A percentile compares a stretch with the other conserved stretches of the same genome.
Evolutionary conservation across 192 early-diverging fungal genomes (phyloP).

Genomic region (Backusella circina): DNA sequence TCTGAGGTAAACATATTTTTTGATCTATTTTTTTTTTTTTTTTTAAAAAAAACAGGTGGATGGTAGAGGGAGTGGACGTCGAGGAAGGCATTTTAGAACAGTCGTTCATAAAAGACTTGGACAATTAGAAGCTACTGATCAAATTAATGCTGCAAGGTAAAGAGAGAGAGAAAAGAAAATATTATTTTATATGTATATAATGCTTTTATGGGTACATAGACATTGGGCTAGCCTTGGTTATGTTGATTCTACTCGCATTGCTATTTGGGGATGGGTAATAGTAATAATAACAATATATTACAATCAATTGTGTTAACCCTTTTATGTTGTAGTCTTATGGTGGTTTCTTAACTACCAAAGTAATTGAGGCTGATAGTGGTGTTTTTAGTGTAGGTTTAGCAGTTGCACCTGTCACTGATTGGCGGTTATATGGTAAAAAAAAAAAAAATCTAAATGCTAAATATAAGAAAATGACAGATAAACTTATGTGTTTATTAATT

Average conservation of each 20-base stretch:
- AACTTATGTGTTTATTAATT: not conserved
- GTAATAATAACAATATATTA: not conserved
- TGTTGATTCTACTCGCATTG: conserved; percentile 75
- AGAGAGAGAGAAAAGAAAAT: conserved; percentile 3
- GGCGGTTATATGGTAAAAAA: conserved; percentile 66
- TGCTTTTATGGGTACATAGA: too few relatives aligned
- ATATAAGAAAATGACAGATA: not conserved
- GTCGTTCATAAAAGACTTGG: conserved; percentile 78
- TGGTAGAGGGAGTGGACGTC: conserved; percentile 84
- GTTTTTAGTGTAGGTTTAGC: conserved; percentile 84
- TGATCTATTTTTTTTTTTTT: not conserved
- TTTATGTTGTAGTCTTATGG: conserved; percentile 78
- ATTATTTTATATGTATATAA: too few relatives aligned
- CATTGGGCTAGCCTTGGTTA: conserved; percentile 60
- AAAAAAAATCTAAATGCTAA: not conserved
- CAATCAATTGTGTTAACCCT: not conserved
- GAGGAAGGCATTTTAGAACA: conserved; percentile 77
- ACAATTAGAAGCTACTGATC: conserved; percentile 77
- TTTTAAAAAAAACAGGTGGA: conserved; percentile 47
- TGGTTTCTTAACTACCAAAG: conserved; percentile 81
- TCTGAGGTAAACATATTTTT: not conserved
- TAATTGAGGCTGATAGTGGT: conserved; percentile 79
- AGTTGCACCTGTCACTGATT: conserved; percentile 95
- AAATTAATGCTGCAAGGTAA: conserved; percentile 75
- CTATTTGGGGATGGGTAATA: conserved; percentile 92